Conservation (phyloP, 1,139 yeast genomes). For the Hansenula lynferdii region DNA sequence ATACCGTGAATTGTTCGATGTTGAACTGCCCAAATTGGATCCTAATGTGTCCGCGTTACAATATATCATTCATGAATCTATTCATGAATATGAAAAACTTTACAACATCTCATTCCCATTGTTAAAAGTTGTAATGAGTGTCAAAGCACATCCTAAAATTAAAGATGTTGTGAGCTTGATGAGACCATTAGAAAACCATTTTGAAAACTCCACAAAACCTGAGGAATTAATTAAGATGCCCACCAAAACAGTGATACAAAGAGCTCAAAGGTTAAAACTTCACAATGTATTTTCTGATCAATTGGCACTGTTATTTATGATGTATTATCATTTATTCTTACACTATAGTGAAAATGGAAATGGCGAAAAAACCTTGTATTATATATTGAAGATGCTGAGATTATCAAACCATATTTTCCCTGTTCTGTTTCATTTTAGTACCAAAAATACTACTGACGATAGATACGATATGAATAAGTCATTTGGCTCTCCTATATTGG, state of each 20-base stretch:
- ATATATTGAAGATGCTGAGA: not conserved
- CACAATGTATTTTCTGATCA: not conserved
- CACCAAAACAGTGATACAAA: not conserved
- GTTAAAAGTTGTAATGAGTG: not conserved
- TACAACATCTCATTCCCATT: not conserved
- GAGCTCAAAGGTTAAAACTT: not conserved
- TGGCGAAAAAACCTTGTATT: not conserved
- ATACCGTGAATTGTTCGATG: not conserved
- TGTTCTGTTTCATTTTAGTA: not conserved
- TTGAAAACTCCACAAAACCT: not conserved
- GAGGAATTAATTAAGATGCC: not conserved
- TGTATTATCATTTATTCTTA: not conserved
- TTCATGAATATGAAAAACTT: not conserved
- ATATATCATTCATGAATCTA: not conserved
- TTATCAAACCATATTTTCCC: not conserved
- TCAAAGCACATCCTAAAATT: not conserved
- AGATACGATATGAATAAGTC: constrained; percentile 13
- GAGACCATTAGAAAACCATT: not conserved
- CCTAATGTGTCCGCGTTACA: not conserved
- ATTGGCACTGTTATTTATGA: not conserved
- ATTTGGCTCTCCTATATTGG: constrained; percentile 14
- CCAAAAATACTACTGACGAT: not conserved
- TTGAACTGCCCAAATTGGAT: not conserved
- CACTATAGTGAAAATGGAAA: not conserved
- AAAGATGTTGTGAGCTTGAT: not conserved